Base-by-base conservation (phyloP, 768 basidiomycete genomes). In the Rhizopogon sp. region DNA sequence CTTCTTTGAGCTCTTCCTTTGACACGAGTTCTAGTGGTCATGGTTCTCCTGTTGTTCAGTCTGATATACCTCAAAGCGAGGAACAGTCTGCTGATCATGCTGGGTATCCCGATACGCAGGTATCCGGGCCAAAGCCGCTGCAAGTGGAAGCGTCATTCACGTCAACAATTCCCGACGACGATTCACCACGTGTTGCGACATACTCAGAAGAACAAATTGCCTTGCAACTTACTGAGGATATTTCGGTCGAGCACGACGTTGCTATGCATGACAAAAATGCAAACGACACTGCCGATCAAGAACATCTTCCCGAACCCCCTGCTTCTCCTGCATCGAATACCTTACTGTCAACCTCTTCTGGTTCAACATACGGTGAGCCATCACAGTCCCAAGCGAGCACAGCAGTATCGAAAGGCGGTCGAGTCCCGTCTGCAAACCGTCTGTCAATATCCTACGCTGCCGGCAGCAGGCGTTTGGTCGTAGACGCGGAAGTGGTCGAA, bases 391-490 rank as follows among this genome's bases (percentile, higher is more conserved):
- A 66, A 47, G 46, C 17, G 3, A 56, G 65, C 45, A 50, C 43
- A 20, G 39, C 52, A 31, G 50, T 54, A 35, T 52, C 60, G 10
- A 80, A 79, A 59, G 63, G 68, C 17, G 71, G 69, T 13, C 76
- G 73, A 59, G 73, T 75, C 0, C 86, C 89, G 8, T 90, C 89
- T 41, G 85, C 88, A 31, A 92, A 91, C 62, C 82, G 90, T 16
- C 72, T 99, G n/a, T 97, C 95, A 7, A 93, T 98, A 68, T 89
- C 96, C 0, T 99, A 97, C 70, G 93, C 93, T 54, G 87, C 87
- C 43, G 93, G 93, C 49, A 87, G 87, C 56, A 78, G 91, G 47
- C 80, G 97, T 40, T 76, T 99, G 49, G 87, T 97, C 28, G 77
- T 98, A 55, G 88, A 98, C 68, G 90, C 96, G 2, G 88, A 88